Base-by-base conservation (phyloP, 2,329 filamentous ascomycete species). In the Ophiocordyceps camponoti-saundersi region DNA sequence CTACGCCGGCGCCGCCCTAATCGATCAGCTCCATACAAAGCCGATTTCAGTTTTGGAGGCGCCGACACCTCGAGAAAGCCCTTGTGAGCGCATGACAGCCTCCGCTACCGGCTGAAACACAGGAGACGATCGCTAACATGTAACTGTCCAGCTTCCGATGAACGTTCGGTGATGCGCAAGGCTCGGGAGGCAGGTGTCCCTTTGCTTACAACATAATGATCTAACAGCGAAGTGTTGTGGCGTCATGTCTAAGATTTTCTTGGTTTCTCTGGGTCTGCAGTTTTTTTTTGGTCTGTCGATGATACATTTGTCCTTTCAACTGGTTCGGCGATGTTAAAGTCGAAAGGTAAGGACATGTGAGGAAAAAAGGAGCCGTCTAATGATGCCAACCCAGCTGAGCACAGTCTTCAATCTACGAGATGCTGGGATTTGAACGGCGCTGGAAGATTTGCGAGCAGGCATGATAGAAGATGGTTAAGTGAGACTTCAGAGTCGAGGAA, bases 21-120 rank as follows among this genome's bases (percentile, higher is more conserved):
- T 53, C 29, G 48, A 44, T 6, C 52, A 58, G 40, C 44, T 51
- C 36, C 48, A 53, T 7, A 53, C 50, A 29, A 48, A 39, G 2
- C 40, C 42, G 3, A 50, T 62, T 6, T 49, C 47, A 0, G 52
- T 55, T 6, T 18, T 44, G 10, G 48, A 51, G 6, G 47, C 39
- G 13, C 40, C 44, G 0, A 50, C 53, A 6, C 29, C 52, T 11
- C 32, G 32, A 26, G 47, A 51, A 15, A 46, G 26, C 20, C 49
- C 49, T 42, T 48, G 50, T 50, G 45, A 50, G 50, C n/a, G 3
- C 15, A 15, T 23, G 40, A n/a, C n/a, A n/a, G 11, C 10, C 6
- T 16, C 3, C 20, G 6, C 40, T 23, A 13, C 13, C 2, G 34
- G 8, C 11, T 3, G 2, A 22, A 13, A n/a, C n/a, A n/a, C 13